A percentile compares a stretch with the other conserved stretches of the same genome.
Conservation (phyloP, 106 monocot genomes). For the Acorus calamus region DNA sequence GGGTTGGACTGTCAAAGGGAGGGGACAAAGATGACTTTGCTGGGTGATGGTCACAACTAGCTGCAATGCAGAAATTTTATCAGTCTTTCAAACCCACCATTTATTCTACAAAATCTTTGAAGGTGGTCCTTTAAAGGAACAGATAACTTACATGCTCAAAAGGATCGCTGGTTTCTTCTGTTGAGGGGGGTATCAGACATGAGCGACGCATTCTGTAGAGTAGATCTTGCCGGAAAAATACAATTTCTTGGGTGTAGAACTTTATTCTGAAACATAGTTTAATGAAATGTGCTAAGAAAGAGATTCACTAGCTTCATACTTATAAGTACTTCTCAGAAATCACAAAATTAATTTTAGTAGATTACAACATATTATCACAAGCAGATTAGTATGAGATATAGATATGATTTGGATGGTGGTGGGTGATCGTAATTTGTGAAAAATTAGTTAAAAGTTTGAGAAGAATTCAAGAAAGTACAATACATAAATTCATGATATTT, state of each 20-base stretch:
- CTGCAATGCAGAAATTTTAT: constrained; percentile 29
- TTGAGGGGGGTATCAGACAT: constrained; percentile 72
- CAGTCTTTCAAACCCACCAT: not conserved
- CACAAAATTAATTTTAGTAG: no score
- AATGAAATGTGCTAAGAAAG: no score
- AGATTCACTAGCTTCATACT: no score
- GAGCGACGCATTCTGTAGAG: constrained; percentile 84
- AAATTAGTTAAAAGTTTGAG: no score
- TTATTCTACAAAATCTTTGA: no score
- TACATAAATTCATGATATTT: no score
- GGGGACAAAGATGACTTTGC: constrained; percentile 96
- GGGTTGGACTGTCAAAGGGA: constrained; percentile 87
- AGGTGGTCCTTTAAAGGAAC: not conserved
- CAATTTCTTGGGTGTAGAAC: constrained; percentile 94
- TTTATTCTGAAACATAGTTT: constrained; percentile 35
- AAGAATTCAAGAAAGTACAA: no score
- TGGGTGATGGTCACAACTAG: constrained; percentile 96
- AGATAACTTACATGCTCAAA: constrained; percentile 70
- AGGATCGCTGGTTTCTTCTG: constrained; percentile 74
- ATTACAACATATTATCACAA: no score
- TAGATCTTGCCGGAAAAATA: constrained; percentile 86
- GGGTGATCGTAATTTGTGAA: no score
- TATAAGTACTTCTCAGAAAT: no score
- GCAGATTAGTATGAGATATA: no score
- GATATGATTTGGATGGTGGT: no score